Evolutionary conservation across 1,284 basidiomycete species (phyloP).

Genomic region (Fistulina hepatica): DNA sequence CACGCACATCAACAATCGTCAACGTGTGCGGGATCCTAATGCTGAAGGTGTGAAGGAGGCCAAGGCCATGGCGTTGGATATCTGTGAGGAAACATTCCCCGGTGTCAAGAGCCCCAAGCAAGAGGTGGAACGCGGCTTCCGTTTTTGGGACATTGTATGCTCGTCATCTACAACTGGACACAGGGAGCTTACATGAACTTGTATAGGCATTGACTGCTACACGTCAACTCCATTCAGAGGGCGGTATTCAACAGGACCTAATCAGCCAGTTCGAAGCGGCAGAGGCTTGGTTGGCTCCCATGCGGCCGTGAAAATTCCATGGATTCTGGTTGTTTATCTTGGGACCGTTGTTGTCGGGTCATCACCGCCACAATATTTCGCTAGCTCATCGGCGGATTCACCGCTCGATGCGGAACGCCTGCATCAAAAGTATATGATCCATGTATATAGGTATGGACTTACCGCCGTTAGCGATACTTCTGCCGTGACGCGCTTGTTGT

Average conservation of each 20-base stretch:
- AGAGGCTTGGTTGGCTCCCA: conserved; percentile 85
- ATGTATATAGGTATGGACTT: too few relatives aligned
- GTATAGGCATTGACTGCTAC: conserved; percentile 78
- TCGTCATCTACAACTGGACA: conserved; percentile 16
- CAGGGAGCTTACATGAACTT: conserved; percentile 13
- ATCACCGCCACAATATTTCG: not conserved
- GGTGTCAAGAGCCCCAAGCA: conserved; percentile 79
- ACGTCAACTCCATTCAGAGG: conserved; percentile 77
- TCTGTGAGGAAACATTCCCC: conserved; percentile 89
- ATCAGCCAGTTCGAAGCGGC: conserved; percentile 93
- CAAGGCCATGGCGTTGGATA: conserved; percentile 80
- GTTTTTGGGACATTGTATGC: conserved; percentile 96
- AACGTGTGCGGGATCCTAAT: conserved; percentile 62
- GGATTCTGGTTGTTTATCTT: not conserved
- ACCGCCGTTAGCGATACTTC: too few relatives aligned
- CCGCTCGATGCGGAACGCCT: too few relatives aligned
- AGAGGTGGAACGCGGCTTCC: conserved; percentile 92
- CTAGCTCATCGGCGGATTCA: too few relatives aligned
- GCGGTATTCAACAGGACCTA: conserved; percentile 68
- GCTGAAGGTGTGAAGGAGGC: conserved; percentile 72
- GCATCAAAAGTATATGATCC: too few relatives aligned
- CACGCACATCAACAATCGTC: conserved; percentile 74
- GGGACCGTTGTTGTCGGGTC: not conserved
- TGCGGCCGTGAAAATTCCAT: conserved; percentile 78
- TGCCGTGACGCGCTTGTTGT: too few relatives aligned